Conservation (phyloP, 2,329 filamentous ascomycete species). For the Epichloe hybrida region DNA sequence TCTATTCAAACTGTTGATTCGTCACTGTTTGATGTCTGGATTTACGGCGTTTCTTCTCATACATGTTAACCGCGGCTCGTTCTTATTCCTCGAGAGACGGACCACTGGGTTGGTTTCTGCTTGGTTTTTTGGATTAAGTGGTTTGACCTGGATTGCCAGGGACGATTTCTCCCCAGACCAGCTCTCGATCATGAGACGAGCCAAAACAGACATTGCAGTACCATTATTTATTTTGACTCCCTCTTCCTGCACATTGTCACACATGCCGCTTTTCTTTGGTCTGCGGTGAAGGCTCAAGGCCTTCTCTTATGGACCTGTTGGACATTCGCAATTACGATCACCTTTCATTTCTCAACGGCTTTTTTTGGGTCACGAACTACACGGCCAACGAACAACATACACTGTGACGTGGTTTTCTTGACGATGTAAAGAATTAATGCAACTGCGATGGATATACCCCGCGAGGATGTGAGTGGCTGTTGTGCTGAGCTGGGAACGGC, state of each 20-base stretch:
- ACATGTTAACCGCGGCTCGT: neutral
- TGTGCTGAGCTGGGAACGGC: conserved; percentile 19
- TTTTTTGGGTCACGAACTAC: conserved; percentile 20
- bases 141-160: neutral
- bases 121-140: neutral
- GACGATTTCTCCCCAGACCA: neutral
- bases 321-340: conserved; percentile 12
- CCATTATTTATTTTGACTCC: neutral
- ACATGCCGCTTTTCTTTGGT: neutral
- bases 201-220: neutral
- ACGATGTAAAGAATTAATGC: conserved; percentile 21
- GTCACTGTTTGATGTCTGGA: conserved; percentile 11
- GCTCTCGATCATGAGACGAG: neutral
- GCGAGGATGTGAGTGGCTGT: conserved; percentile 23
- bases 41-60: conserved; percentile 14
- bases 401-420: conserved; percentile 23
- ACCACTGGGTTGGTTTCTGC: neutral
- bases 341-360: conserved; percentile 13
- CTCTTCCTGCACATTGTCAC: neutral
- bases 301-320: neutral
- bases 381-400: conserved; percentile 17
- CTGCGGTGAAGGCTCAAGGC: neutral
- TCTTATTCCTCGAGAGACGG: neutral
- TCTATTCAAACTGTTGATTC: conserved; percentile 16
- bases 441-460: conserved; percentile 30